phyloP scores from a whole-genome alignment of 768 basidiomycete genomes.

The Psilocybe subaeruginosa region DNA sequence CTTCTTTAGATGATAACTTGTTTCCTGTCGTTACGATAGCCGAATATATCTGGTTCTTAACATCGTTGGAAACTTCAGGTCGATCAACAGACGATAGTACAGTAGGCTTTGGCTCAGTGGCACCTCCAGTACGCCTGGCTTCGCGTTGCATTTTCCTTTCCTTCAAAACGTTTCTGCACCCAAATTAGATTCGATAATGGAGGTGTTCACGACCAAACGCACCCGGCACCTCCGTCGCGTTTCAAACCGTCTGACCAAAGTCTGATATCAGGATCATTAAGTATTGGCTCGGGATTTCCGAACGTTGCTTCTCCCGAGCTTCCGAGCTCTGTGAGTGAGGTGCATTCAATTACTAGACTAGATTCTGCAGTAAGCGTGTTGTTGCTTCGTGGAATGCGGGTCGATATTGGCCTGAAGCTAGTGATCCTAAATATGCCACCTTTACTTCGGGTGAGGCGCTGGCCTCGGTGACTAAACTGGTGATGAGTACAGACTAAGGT shows the following conservation, averaged over 20 bases:
- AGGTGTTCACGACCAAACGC: slow-evolving; percentile 18
- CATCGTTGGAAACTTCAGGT: not conserved
- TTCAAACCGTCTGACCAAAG: slow-evolving; percentile 62
- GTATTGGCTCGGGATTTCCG: slow-evolving; percentile 53
- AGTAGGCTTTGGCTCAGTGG: not conserved
- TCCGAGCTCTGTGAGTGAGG: slow-evolving; percentile 44
- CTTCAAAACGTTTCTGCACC: slow-evolving; percentile 38
- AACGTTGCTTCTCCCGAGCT: slow-evolving; percentile 47
- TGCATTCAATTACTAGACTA: slow-evolving; percentile 59
- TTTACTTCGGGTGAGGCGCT: slow-evolving; percentile 46
- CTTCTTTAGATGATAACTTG: slow-evolving; percentile 5
- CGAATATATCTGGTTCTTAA: not conserved
- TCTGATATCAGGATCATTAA: slow-evolving; percentile 40
- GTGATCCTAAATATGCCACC: slow-evolving; percentile 51
- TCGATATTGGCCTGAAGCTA: slow-evolving; percentile 52
- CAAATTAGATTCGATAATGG: slow-evolving; percentile 31
- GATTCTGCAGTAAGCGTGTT: slow-evolving; percentile 42
- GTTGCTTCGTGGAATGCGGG: slow-evolving; percentile 50
- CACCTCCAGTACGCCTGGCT: not conserved
- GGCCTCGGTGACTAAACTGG: slow-evolving; percentile 11
- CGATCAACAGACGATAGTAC: not conserved
- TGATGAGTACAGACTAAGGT: not conserved
- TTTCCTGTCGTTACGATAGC: slow-evolving; percentile 2
- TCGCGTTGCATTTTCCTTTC: slow-evolving; percentile 16
- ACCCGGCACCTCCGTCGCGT: slow-evolving; percentile 64